Evolutionary conservation across 441 rosid genomes (phyloP), one percentile per base, ranked within the genome.

Genomic region (Pelargonium cotyledonis): DNA sequence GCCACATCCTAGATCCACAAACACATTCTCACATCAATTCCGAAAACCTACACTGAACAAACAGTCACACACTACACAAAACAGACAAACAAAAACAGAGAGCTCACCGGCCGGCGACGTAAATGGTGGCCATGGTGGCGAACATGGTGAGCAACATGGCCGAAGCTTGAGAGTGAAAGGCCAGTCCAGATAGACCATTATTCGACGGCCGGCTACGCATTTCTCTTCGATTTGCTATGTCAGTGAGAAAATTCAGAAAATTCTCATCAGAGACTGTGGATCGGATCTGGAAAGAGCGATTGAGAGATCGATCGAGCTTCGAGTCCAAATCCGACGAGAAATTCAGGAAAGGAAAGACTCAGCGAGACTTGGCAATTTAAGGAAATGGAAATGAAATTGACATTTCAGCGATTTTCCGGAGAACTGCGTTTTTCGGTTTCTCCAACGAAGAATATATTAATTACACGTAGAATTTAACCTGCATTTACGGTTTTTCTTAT

Each of bases 31-130:
- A 10, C 23, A 63, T 6, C 21, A 19, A 26, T 31, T 15, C 4
- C 6, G 3, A 69, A 73, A 9, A 63, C 14, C 40, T 0, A 53
- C 35, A 31, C 8, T 11, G 1, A 21, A 51, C 47, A 26, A 58
- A 7, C 4, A 21, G 23, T 15, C 51, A 8, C 4, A 29, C n/a
- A 65, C 41, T 66, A 66, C 5, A 1, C 18, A n/a, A 10, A 12
- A 15, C 18, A 57, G 58, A 43, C 40, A 4, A n/a, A 23, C 26
- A 2, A 11, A 14, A 40, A 0, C 10, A 16, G 8, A 21, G 16
- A 72, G 76, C 76, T 72, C 66, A 93, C 98, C 97, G 85, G 79
- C 95, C 94, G 6, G 97, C 96, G 7, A 90, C 94, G 67, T 90
- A 90, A 68, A 89, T 75, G 44, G 98, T 77, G 74, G 96, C 92